Evolutionary conservation across 2,329 filamentous ascomycete species (phyloP).

Genomic region (Apiospora kogelbergensis): DNA sequence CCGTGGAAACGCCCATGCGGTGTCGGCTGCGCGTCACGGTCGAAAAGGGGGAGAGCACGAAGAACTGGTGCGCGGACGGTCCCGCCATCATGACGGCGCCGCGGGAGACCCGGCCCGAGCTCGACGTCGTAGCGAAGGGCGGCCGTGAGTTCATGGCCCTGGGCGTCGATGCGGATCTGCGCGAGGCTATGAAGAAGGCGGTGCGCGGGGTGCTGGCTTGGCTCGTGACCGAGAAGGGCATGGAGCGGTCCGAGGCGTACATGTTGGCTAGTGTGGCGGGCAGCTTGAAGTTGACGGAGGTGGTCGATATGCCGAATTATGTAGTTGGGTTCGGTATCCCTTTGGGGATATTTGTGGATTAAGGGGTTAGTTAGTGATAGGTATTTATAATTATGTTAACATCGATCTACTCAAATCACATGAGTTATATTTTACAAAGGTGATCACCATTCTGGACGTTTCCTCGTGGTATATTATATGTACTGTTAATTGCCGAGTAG

Average conservation of each 20-base stretch:
- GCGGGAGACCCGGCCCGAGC: constrained; percentile 24
- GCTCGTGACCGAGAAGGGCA: constrained; percentile 44
- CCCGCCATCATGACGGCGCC: constrained; percentile 47
- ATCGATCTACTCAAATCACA: too few species aligned
- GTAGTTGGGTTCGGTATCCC: constrained; percentile 50
- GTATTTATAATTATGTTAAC: too few species aligned
- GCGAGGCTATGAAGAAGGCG: constrained; percentile 49
- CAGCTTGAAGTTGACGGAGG: constrained; percentile 50
- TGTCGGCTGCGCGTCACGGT: constrained; percentile 49
- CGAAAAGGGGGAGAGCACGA: constrained; percentile 33
- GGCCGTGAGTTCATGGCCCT: constrained; percentile 44
- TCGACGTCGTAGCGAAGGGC: constrained; percentile 19
- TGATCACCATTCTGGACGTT: background rate
- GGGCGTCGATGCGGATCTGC: constrained; percentile 46
- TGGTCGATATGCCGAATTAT: constrained; percentile 55
- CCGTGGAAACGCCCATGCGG: constrained; percentile 53
- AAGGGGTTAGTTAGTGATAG: background rate
- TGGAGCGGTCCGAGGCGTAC: constrained; percentile 48
- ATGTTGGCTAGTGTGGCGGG: constrained; percentile 52
- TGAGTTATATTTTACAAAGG: background rate
- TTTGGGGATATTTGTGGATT: constrained; percentile 41
- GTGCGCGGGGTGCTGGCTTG: constrained; percentile 48
- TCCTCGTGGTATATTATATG: background rate
- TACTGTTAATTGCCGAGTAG: background rate
- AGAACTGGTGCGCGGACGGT: constrained; percentile 43